Evolutionary conservation across 2,329 filamentous ascomycete genomes (phyloP), one percentile per base, ranked within the genome.

Genomic region (Aspergillus sp.): DNA sequence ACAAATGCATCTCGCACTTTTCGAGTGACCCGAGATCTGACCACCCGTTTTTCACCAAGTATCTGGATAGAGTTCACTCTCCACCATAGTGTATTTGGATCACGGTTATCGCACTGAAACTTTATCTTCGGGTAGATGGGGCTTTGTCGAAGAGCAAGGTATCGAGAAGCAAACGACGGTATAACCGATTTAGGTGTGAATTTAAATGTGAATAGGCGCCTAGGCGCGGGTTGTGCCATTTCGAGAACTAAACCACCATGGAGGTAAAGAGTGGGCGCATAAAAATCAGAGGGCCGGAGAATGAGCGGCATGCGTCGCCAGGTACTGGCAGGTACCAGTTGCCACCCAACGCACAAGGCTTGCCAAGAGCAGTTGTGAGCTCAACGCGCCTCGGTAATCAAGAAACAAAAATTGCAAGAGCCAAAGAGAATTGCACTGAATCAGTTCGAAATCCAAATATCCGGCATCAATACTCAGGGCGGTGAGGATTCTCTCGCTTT

Each of bases 81-180:
- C 78, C 79, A 83, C 76, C 81, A 81, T 17, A 85, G 71, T 34
- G 70, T 71, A 63, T 76, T 70, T 9, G 67, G 70, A 41, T 76
- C 71, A 43, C 78, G 74, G 55, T 70, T 67, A 7, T 65, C 62
- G 53, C 72, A 77, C 54, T 71, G 66, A 41, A 76, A 64, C 22
- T 66, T 42, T 51, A 78, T 66, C 62, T 75, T 77, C 18, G 71
- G 71, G 15, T 68, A 68, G 49, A 78, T 66, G 2, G 72, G 69
- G 61, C 78, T 71, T 49, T 58, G 52, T 11, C 55, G 64, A 60
- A 61, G 49, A 32, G 32, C 47, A 36, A 70, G 52, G 64, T 74
- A 72, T 43, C 72, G 70, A n/a, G 42, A 17, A 32, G 69, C 73
- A 48, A 74, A 57, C 6, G 66, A 63, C 24, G 70, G 64, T 15